Conservation (phyloP, 225 moss, liverwort and hornwort species). For the Pseudisothecium myosuroides region DNA sequence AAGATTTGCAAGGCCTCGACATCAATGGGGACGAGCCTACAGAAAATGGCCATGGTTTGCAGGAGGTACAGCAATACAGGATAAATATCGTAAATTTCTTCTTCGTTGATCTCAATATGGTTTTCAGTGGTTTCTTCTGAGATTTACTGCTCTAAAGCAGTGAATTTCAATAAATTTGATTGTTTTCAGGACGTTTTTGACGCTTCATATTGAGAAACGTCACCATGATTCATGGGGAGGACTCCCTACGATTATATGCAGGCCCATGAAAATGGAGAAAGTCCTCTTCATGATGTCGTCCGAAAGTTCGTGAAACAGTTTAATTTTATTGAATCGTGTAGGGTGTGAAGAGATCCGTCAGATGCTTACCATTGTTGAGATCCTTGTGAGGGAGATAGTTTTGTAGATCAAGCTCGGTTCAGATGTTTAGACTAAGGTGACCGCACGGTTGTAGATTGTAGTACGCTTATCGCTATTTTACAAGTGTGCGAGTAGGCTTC, state of each 20-base stretch:
- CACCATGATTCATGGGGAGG: background rate
- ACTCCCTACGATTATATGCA: background rate
- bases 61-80: background rate
- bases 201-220: background rate
- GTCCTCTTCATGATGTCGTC: background rate
- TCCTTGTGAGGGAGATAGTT: background rate
- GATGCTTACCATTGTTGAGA: background rate
- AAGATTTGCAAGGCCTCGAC: conserved; percentile 36
- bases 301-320: background rate
- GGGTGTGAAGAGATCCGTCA: background rate
- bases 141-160: background rate
- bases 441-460: background rate
- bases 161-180: background rate
- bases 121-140: background rate
- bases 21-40: conserved; percentile 36
- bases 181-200: background rate
- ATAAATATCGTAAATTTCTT: background rate
- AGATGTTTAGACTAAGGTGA: background rate
- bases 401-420: background rate
- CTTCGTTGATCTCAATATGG: background rate
- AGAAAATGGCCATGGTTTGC: conserved; percentile 50
- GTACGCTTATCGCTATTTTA: background rate
- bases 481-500: background rate
- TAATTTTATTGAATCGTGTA: no score
- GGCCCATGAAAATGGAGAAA: background rate